Evolutionary conservation across 371 early-diverging fungal genomes (phyloP).

Genomic region (Actinomortierella wolfii): DNA sequence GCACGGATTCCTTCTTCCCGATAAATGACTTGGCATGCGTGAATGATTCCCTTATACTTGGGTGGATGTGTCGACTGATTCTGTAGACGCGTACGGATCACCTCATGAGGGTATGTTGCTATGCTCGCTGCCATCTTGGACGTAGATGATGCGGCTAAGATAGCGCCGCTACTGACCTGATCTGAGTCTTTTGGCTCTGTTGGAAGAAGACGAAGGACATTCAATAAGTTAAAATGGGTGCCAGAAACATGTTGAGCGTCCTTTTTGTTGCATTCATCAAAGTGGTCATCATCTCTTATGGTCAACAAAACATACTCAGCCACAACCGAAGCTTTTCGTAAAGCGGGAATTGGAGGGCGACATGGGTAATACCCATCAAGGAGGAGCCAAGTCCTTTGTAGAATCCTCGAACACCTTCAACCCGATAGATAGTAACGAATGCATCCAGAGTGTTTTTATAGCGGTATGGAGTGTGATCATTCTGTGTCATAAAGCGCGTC

Average conservation of each 20-base stretch:
- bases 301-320: conserved; percentile 61
- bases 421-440: conserved; percentile 64
- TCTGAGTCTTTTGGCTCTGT: conserved; percentile 37
- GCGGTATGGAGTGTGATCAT: conserved; percentile 65
- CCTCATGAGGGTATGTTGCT: conserved; percentile 92
- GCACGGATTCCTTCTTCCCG: conserved; percentile 81
- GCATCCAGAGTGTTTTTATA: conserved; percentile 79
- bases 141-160: conserved; percentile 79
- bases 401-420: conserved; percentile 80
- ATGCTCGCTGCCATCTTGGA: conserved; percentile 90
- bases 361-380: conserved; percentile 91
- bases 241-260: neutral
- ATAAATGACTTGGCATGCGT: conserved; percentile 73
- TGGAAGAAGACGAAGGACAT: neutral
- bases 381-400: conserved; percentile 92
- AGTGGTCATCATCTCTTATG: no score
- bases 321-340: conserved; percentile 87
- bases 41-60: conserved; percentile 79
- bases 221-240: neutral
- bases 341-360: conserved; percentile 93
- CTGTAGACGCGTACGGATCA: conserved; percentile 89
- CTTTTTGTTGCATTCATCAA: no score
- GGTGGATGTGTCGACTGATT: conserved; percentile 75
- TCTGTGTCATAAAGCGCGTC: conserved; percentile 90
- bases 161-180: conserved; percentile 53